These are phyloP conservation scores for Monascus purpureus DNA, from an alignment of 495 filamentous ascomycete species.

Conservation along the genomic window DNA sequence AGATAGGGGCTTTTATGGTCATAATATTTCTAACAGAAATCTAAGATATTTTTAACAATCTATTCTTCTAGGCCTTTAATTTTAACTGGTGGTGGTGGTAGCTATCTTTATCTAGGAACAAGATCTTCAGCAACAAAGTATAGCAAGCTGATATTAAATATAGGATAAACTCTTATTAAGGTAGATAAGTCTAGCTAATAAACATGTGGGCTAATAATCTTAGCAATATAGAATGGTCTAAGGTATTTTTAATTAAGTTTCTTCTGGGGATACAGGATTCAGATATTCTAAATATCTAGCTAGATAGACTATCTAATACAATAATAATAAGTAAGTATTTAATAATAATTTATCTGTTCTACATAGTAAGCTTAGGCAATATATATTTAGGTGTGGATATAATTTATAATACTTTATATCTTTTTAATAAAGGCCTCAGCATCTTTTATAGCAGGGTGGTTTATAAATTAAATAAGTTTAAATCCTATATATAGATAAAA, in stretches of 20 bases:
- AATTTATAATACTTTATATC: constrained; percentile 1
- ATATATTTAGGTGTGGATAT: neutral
- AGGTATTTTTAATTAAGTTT: constrained; percentile 1
- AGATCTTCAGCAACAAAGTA: constrained; percentile 1
- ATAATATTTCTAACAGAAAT: neutral
- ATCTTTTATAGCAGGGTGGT: constrained; percentile 1
- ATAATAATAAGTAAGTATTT: neutral
- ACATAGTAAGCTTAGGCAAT: neutral
- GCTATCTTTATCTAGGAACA: neutral
- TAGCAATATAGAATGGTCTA: constrained; percentile 1
- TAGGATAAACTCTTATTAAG: constrained; percentile 1
- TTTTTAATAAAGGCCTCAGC: neutral
- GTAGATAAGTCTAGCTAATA: constrained; percentile 1
- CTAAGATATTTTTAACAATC: constrained; percentile 1
- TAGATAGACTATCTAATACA: constrained; percentile 1
- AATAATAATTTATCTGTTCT: neutral
- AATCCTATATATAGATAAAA: constrained; percentile 7
- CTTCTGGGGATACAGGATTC: neutral
- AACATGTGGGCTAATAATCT: constrained; percentile 1
- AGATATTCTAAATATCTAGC: constrained; percentile 1
- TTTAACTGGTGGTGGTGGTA: constrained; percentile 1
- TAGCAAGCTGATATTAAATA: constrained; percentile 4
- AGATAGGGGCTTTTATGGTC: neutral
- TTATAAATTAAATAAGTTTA: neutral
- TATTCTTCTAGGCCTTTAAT: constrained; percentile 1